A percentile compares a stretch with the other conserved stretches of the same genome.
Conservation (phyloP, 2,329 filamentous ascomycete genomes). For the Sporothrix euskadiensis region DNA sequence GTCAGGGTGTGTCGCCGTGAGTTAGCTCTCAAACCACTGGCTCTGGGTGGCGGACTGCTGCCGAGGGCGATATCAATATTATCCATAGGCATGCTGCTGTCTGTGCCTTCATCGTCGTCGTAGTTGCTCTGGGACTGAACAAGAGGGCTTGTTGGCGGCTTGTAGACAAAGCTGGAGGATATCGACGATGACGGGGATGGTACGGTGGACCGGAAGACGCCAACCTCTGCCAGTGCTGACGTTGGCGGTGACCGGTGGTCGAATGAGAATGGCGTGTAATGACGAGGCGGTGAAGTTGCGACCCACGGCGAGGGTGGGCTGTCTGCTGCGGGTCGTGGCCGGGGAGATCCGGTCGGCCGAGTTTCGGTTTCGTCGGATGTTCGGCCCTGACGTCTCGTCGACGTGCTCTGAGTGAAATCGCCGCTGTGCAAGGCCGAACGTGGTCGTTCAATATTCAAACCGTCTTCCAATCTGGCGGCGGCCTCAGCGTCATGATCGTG, state of each 20-base stretch:
- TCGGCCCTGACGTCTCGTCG: neutral
- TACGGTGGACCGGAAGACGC: constrained; percentile 40
- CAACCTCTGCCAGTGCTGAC: constrained; percentile 25
- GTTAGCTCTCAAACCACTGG: constrained; percentile 33
- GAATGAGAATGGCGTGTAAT: constrained; percentile 51
- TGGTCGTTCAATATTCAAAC: constrained; percentile 74
- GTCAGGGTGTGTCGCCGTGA: constrained; percentile 71
- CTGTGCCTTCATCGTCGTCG: constrained; percentile 46
- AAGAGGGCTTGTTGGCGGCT: constrained; percentile 87
- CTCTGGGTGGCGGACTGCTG: constrained; percentile 36
- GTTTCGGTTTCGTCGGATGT: neutral
- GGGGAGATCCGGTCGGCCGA: constrained; percentile 21
- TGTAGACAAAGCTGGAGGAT: constrained; percentile 77
- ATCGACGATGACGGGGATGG: constrained; percentile 69
- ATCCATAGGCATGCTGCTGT: constrained; percentile 47
- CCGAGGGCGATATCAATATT: constrained; percentile 50
- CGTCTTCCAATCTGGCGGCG: constrained; percentile 52
- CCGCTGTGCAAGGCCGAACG: constrained; percentile 72
- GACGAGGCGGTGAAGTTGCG: constrained; percentile 57
- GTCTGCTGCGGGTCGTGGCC: neutral
- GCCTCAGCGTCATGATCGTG: constrained; percentile 40
- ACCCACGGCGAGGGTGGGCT: constrained; percentile 46
- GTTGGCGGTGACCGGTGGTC: constrained; percentile 37
- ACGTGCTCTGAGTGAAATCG: constrained; percentile 56
- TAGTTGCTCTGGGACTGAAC: constrained; percentile 86